Evolutionary conservation across 2,329 filamentous ascomycete genomes (phyloP), one percentile per base, ranked within the genome.

Genomic region (Cercospora canescens): DNA sequence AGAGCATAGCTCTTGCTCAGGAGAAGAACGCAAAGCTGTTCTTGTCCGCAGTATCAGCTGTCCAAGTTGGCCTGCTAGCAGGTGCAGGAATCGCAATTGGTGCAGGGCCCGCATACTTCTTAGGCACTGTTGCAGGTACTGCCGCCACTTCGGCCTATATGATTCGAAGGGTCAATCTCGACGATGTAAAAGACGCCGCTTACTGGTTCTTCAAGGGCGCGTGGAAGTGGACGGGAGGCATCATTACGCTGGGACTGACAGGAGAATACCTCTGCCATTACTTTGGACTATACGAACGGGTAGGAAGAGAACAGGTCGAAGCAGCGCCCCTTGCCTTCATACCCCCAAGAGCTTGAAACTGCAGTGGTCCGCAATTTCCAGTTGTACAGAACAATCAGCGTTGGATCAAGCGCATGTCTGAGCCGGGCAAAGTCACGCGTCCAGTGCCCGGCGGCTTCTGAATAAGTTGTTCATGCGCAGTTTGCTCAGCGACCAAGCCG

Each of bases 1-100:
- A 94, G 82, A 92, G 89, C 74, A 95, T 96, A 72, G 93, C 91
- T 1, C 82, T 96, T 41, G 90, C 90, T 76, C 92, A 96, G 72
- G 89, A 91, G 68, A 84, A 86, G 5, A 85, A 93, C 67, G 94
- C 92, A 1, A 96, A 95, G 79, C 81, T 87, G 60, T 88, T 96
- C 8, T 79, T 96, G 64, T 86, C 86, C 1, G 90, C 89, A 0
- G 81, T 95, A 35, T 91, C 90, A 3, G 83, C 85, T 1, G 82
- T 86, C 7, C 92, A 96, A 77, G 80, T 94, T 12, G 85, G 85
- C 1, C 79, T 95, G 14, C 82, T 96, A 37, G 87, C 87, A 3
- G 88, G 86, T 1, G 90, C 91, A 14, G 92, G 93, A 1, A 77
- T 86, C 37, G 87, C 88, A 12, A 84, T 83, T 16, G 86, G 86